These are phyloP conservation scores for Quercus mongolica DNA, from an alignment of 306 rosid genomes.

Conservation along the genomic window DNA sequence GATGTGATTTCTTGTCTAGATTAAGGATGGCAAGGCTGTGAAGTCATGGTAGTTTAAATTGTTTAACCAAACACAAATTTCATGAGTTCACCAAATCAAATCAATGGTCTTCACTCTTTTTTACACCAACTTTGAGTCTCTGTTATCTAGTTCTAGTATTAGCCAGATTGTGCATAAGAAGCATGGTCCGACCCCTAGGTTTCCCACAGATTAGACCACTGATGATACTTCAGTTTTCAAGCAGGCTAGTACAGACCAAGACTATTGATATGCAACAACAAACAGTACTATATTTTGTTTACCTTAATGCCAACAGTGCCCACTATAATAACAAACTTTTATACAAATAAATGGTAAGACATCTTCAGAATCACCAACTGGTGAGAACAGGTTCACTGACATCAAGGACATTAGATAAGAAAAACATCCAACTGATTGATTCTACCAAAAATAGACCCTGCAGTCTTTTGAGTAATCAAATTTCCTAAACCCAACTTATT, in stretches of 20 bases:
- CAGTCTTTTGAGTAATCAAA: not conserved
- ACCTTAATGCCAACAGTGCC: not conserved
- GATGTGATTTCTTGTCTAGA: too few relatives aligned
- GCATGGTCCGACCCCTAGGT: not conserved
- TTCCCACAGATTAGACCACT: not conserved
- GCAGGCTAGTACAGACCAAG: not conserved
- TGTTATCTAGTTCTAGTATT: not conserved
- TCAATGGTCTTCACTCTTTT: not conserved
- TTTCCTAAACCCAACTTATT: not conserved
- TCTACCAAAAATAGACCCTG: not conserved
- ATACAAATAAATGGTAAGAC: not conserved
- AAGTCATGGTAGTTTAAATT: too few relatives aligned
- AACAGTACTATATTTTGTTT: not conserved
- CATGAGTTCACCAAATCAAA: too few relatives aligned
- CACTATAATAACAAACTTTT: not conserved
- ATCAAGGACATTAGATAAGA: not conserved
- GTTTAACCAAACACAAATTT: too few relatives aligned
- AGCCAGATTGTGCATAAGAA: not conserved
- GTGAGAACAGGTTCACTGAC: not conserved
- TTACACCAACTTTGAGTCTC: not conserved
- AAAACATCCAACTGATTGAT: not conserved
- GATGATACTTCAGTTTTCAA: not conserved
- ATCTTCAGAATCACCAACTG: not conserved
- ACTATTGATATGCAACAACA: not conserved
- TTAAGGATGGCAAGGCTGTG: too few relatives aligned